Evolutionary conservation across 495 filamentous ascomycete genomes (phyloP).

Genomic region (Neurospora terricola): DNA sequence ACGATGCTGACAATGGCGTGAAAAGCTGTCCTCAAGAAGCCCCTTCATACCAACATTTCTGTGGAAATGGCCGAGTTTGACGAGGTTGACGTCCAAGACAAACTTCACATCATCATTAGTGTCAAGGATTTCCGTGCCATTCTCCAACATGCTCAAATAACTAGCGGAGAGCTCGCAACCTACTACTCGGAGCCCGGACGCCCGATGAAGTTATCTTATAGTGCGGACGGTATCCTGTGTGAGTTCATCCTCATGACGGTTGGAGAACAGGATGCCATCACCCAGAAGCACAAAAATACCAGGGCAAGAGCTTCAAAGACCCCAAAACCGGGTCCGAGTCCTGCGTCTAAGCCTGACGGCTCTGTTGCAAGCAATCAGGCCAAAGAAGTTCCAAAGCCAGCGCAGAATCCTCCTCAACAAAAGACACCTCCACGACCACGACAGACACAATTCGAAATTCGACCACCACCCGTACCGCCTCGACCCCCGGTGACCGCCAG

Average conservation of each 20-base stretch:
- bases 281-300: conserved; percentile 31
- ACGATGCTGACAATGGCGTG: conserved; percentile 2
- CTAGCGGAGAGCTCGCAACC: conserved; percentile 61
- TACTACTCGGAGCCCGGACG: conserved; percentile 69
- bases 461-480: conserved; percentile 26
- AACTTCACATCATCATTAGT: conserved; percentile 76
- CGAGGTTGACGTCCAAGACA: conserved; percentile 61
- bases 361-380: conserved; percentile 16
- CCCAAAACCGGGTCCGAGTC: conserved; percentile 15
- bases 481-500: conserved; percentile 51
- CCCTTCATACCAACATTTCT: conserved; percentile 83
- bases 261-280: conserved; percentile 51
- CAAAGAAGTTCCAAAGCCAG: neutral
- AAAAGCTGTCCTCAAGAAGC: conserved; percentile 81
- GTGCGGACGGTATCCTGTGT: conserved; percentile 59
- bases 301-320: conserved; percentile 19
- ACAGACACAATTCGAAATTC: conserved; percentile 24
- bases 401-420: conserved; percentile 5
- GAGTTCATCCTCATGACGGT: conserved; percentile 94
- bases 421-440: conserved; percentile 11
- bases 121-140: conserved; percentile 94
- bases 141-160: conserved; percentile 70
- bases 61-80: conserved; percentile 83
- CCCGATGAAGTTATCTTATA: conserved; percentile 77
- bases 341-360: conserved; percentile 23